These are phyloP conservation scores for Leccinellum rugosiceps DNA, from an alignment of 768 basidiomycete genomes.

Conservation along the genomic window DNA sequence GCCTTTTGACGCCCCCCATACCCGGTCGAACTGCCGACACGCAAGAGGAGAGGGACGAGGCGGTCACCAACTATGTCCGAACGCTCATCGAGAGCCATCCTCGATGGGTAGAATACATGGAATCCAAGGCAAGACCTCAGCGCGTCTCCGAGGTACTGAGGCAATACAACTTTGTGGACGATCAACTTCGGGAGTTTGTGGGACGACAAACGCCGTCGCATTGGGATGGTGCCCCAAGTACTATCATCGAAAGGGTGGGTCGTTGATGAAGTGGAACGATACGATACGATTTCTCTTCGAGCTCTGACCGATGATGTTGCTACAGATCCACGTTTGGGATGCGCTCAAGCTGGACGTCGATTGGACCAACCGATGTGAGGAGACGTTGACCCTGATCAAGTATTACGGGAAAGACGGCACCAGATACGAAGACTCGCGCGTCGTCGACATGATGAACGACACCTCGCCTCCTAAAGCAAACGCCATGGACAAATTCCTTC, in stretches of 20 bases:
- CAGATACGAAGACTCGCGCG: slow-evolving; percentile 45
- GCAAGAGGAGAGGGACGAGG: slow-evolving; percentile 39
- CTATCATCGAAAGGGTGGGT: slow-evolving; percentile 46
- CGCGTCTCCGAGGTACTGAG: slow-evolving; percentile 41
- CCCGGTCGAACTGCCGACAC: slow-evolving; percentile 31
- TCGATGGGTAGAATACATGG: slow-evolving; percentile 46
- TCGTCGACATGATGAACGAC: slow-evolving; percentile 51
- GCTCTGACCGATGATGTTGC: neutral
- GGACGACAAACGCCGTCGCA: slow-evolving; percentile 44
- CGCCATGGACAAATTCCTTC: slow-evolving; percentile 45
- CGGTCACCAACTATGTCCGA: slow-evolving; percentile 44
- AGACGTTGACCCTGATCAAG: slow-evolving; percentile 47
- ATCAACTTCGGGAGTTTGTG: slow-evolving; percentile 44
- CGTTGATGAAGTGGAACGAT: slow-evolving; percentile 5
- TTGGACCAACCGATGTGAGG: slow-evolving; percentile 48
- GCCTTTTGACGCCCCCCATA: slow-evolving; percentile 22
- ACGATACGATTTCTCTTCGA: neutral
- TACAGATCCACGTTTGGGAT: slow-evolving; percentile 46
- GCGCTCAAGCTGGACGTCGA: slow-evolving; percentile 44
- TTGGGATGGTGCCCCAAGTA: slow-evolving; percentile 32
- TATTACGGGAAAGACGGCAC: slow-evolving; percentile 57
- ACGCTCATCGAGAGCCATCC: slow-evolving; percentile 41
- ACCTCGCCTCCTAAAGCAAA: slow-evolving; percentile 41
- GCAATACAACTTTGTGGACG: slow-evolving; percentile 53
- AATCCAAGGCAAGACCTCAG: slow-evolving; percentile 38